These are phyloP conservation scores for Exobasidium cylindrosporum DNA, from an alignment of 1,284 basidiomycete species.

Conservation along the genomic window DNA sequence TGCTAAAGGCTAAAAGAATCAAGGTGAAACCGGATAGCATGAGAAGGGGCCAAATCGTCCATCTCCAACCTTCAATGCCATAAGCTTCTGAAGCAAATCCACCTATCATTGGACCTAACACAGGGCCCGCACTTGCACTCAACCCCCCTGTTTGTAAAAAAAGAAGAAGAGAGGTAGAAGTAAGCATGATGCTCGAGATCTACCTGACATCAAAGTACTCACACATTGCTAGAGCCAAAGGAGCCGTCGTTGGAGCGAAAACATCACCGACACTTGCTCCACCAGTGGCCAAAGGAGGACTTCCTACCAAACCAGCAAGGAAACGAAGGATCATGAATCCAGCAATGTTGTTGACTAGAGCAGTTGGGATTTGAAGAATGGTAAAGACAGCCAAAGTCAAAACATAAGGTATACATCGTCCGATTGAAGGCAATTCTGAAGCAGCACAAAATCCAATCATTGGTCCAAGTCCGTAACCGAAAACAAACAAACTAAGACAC, in stretches of 20 bases:
- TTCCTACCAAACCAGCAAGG: constrained; percentile 38
- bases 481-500: constrained; percentile 34
- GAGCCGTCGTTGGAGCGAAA: constrained; percentile 16
- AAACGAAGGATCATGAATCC: constrained; percentile 40
- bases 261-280: constrained; percentile 43
- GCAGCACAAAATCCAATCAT: constrained; percentile 49
- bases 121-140: constrained; percentile 31
- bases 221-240: constrained; percentile 25
- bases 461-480: constrained; percentile 36
- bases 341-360: constrained; percentile 24
- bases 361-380: constrained; percentile 31
- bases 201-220: too few relatives aligned
- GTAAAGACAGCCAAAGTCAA: constrained; percentile 34
- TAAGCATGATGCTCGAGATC: too few relatives aligned
- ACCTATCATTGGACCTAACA: constrained; percentile 39
- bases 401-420: constrained; percentile 33
- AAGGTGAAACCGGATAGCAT: constrained; percentile 49
- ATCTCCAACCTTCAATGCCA: constrained; percentile 26
- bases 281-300: constrained; percentile 39
- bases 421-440: constrained; percentile 52
- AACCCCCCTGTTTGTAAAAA: constrained; percentile 23
- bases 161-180: too few relatives aligned
- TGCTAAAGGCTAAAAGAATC: constrained; percentile 38
- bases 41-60: constrained; percentile 55
- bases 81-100: constrained; percentile 30